Evolutionary conservation across 768 basidiomycete genomes (phyloP), one percentile per base, ranked within the genome.

Genomic region (Symmetrospora coprosmae): DNA sequence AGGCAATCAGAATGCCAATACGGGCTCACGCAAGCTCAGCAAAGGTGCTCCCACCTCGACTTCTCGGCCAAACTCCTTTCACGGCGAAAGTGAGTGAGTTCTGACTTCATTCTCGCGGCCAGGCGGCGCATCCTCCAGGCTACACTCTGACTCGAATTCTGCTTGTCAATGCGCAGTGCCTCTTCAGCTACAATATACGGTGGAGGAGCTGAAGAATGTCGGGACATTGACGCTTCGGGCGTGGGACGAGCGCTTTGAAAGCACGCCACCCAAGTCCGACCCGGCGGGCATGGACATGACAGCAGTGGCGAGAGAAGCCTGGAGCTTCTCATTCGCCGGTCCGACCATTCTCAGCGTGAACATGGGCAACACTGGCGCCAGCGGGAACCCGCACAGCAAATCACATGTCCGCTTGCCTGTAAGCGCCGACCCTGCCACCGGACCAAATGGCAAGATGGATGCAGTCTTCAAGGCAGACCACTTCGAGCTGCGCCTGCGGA

Each of bases 141-240:
- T n/a, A 39, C 11, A 39, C 11, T 39, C 47, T 28, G 19, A 5
- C 19, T 34, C 19, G 16, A 8, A 49, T 49, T 11, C 31, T 49
- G 47, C n/a, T n/a, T n/a, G n/a, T n/a, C n/a, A n/a, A 49, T 28
- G 27, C 8, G 27, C 16, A 49, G 47, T 16, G 8, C 5, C 31
- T 27, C 11, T 11, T 7, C 27, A 28, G 25, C 16, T 56, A 16
- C 14, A 56, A 34, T 62, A 43, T 34, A 43, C 45, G 2, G 28
- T 59, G 17, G 50, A 46, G 41, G 51, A 62, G n/a, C 61, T 56
- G 53, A 21, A 28, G 13, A 62, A 62, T 33, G 40, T 56, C 14
- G 55, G 55, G 2, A 62, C 55, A 3, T n/a, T 62, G 40, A 30
- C 48, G 19, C 19, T 62, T 23, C 50, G 41, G 16, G 30, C 35